phyloP scores from a whole-genome alignment of 352 stramenopile species.

The Thraustotheca clavata region DNA sequence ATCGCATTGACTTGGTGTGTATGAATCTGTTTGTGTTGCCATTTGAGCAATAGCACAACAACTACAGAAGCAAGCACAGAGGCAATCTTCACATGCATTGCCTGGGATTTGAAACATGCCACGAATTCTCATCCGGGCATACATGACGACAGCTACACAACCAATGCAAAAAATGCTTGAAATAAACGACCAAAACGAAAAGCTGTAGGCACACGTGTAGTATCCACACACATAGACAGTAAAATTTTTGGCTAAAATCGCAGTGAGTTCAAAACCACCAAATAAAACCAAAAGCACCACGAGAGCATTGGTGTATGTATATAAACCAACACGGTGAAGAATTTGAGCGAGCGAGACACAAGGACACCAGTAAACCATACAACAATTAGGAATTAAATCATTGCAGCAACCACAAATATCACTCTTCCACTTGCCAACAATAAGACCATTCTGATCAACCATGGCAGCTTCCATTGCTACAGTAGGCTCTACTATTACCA shows the following conservation, averaged over 20 bases:
- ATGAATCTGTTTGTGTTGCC: constrained; percentile 41
- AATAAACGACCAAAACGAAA: not conserved
- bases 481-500: not conserved
- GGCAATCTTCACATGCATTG: constrained; percentile 27
- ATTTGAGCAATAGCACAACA: constrained; percentile 39
- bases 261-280: not conserved
- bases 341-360: constrained; percentile 30
- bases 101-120: constrained; percentile 28
- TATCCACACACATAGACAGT: not conserved
- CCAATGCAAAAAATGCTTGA: not conserved
- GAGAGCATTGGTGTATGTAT: constrained; percentile 10
- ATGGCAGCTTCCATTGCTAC: not conserved
- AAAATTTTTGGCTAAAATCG: not conserved
- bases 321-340: constrained; percentile 22
- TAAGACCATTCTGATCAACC: constrained; percentile 52
- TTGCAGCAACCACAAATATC: constrained; percentile 31
- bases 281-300: not conserved
- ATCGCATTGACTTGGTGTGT: constrained; percentile 31
- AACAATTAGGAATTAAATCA: constrained; percentile 26
- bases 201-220: not conserved
- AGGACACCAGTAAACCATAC: constrained; percentile 25
- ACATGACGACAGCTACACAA: not conserved
- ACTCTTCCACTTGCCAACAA: constrained; percentile 68
- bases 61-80: constrained; percentile 29
- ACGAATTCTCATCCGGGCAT: constrained; percentile 25